Base-by-base conservation (phyloP, 208 protist species). In the Crithidia mellificae region DNA sequence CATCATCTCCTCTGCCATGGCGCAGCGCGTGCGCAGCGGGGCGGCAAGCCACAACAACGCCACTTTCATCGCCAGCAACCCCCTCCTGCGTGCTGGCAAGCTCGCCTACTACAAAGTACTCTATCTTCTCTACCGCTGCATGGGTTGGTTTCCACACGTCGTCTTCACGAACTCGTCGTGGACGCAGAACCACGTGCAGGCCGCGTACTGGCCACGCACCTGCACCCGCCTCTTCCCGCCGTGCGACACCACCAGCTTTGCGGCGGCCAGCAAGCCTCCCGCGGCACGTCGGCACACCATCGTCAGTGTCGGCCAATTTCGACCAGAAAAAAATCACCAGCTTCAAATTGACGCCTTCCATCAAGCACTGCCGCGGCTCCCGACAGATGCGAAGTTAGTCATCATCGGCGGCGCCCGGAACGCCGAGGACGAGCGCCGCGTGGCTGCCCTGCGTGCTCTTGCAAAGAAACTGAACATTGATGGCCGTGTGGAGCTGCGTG, bases 301-400 rank as follows among this genome's bases (percentile, higher is more conserved):
- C 56, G 74, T 99, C 19, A 98, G 96, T 20, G 85, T 99, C 3
- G 96, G 85, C 0, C 98, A 99, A 71, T 99, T 99, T 67, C 74
- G 98, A 12, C 98, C 98, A 7, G 98, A 99, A 70, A 99, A 99
- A 77, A 93, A 99, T 70, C 98, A 99, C 77, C 38, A 52, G 32
- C 72, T 99, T 36, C 97, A 99, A 74, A 49, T 99, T 0, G 51
- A 63, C 15, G 88, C 96, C 5, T 97, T 99, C 57, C 67, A 72
- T 17, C 46, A 44, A n/a, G 78, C 80, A 17, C 41, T 78, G 59
- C 70, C 66, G 24, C 39, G n/a, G 2, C 72, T 92, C 17, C 83
- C 81, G 25, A 5, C 11, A 14, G 77, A 82, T 73, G 76, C 82
- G 12, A 53, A 56, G 4, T 83, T 97, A 8, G 66, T 98, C 2